These are phyloP conservation scores for Psilocybe subaeruginosa DNA, from an alignment of 768 basidiomycete genomes.

Conservation along the genomic window DNA sequence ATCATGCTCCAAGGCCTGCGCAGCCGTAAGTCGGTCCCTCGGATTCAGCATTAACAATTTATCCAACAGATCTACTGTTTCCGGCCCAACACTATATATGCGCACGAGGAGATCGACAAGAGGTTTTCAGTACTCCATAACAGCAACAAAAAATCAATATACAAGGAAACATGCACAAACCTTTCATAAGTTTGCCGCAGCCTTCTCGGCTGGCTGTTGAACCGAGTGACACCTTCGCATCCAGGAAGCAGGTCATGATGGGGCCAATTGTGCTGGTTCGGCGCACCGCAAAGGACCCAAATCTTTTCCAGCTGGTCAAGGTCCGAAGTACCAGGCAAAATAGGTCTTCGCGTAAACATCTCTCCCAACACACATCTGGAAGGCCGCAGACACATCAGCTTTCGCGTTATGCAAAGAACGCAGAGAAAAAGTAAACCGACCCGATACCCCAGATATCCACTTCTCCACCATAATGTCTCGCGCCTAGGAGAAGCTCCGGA, in stretches of 20 bases:
- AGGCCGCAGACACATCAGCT: not conserved
- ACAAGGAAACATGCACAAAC: constrained; percentile 39
- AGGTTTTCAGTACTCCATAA: not conserved
- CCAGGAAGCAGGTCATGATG: constrained; percentile 76
- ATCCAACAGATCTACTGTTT: constrained; percentile 83
- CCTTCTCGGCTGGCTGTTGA: constrained; percentile 53
- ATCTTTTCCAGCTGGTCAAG: constrained; percentile 92
- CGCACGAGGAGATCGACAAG: constrained; percentile 4
- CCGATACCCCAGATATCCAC: constrained; percentile 99
- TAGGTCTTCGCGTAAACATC: constrained; percentile 88
- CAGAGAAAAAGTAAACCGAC: constrained; percentile 42
- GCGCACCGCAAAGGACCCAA: constrained; percentile 87
- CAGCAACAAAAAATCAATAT: not conserved
- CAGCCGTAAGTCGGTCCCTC: constrained; percentile 78
- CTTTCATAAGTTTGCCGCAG: constrained; percentile 61
- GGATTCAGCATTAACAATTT: constrained; percentile 86
- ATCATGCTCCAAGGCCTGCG: constrained; percentile 86
- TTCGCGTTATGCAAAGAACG: not conserved
- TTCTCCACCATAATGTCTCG: constrained; percentile 87
- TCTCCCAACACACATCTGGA: constrained; percentile 92
- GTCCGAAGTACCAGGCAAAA: constrained; percentile 86
- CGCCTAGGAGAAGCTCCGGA: constrained; percentile 89
- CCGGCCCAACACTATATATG: constrained; percentile 57
- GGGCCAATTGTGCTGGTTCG: constrained; percentile 82
- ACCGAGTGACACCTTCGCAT: constrained; percentile 77